Percentiles rank a stretch among this genome's conserved stretches.
Evolutionary conservation across 345 rosid species (phyloP).

Genomic region (Odontarrhena argentea): DNA sequence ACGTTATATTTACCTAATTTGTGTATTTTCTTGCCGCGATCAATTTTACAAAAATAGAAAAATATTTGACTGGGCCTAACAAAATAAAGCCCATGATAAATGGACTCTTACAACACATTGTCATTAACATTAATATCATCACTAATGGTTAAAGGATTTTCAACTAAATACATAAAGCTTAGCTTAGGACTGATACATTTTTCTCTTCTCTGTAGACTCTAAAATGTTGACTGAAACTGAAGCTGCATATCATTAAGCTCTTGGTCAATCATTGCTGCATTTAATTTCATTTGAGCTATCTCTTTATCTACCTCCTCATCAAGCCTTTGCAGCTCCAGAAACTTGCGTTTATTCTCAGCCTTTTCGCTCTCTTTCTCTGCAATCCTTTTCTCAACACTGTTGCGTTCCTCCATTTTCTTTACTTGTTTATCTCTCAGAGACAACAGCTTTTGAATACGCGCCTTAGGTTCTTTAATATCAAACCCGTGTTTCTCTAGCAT

Average conservation of each 20-base stretch:
- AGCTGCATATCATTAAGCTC: not conserved
- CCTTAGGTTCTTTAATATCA: slow-evolving; percentile 42
- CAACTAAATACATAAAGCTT: too few relatives aligned
- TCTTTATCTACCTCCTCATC: not conserved
- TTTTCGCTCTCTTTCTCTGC: not conserved
- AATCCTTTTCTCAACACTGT: slow-evolving; percentile 41
- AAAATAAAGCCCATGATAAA: too few relatives aligned
- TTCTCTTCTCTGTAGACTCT: too few relatives aligned
- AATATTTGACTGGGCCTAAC: too few relatives aligned
- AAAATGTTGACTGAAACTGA: too few relatives aligned
- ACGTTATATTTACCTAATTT: too few relatives aligned
- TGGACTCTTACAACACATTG: too few relatives aligned
- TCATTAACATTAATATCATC: too few relatives aligned
- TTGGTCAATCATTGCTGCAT: not conserved
- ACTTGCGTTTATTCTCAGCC: not conserved
- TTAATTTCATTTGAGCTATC: not conserved
- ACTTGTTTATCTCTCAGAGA: slow-evolving; percentile 41
- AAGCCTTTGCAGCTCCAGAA: not conserved
- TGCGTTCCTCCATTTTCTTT: slow-evolving; percentile 34
- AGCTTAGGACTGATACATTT: too few relatives aligned
- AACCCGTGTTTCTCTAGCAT: slow-evolving; percentile 65
- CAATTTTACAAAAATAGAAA: too few relatives aligned
- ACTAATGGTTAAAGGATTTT: too few relatives aligned
- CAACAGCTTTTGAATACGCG: slow-evolving; percentile 48
- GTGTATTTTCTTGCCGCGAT: too few relatives aligned